Percentiles rank a stretch among this genome's conserved stretches.
phyloP scores from a whole-genome alignment of 75 land plant genomes.

The Selaginella tamariscina region DNA sequence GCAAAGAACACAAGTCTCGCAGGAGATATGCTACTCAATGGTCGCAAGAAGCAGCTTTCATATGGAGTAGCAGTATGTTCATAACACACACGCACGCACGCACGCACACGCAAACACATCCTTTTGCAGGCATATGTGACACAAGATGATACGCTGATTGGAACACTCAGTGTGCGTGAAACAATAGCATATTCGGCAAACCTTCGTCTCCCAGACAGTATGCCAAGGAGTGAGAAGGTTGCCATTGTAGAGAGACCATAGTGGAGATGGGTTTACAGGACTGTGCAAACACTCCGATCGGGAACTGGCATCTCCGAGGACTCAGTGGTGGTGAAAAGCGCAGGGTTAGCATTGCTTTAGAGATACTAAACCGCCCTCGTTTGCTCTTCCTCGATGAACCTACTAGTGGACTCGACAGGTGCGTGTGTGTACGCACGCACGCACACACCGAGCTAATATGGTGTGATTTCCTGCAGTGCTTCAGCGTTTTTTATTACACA shows the following conservation, averaged over 20 bases:
- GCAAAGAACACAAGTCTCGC: slow-evolving; percentile 18
- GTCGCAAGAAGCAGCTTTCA: slow-evolving; percentile 29
- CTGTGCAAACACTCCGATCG: slow-evolving; percentile 6
- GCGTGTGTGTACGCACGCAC: background rate
- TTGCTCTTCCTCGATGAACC: slow-evolving; percentile 21
- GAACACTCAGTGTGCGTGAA: slow-evolving; percentile 18
- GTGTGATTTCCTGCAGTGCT: slow-evolving; percentile 3
- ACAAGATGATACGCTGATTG: slow-evolving; percentile 16
- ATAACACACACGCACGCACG: background rate
- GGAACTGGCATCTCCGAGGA: slow-evolving; percentile 14
- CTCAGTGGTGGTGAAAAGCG: slow-evolving; percentile 19
- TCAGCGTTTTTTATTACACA: background rate
- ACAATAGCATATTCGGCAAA: slow-evolving; percentile 13
- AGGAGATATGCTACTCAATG: slow-evolving; percentile 43
- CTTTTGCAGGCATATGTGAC: slow-evolving; percentile 16
- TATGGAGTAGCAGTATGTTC: slow-evolving; percentile 37
- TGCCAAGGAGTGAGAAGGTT: slow-evolving; percentile 9
- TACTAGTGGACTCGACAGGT: slow-evolving; percentile 20
- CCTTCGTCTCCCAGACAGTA: slow-evolving; percentile 12
- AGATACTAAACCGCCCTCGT: slow-evolving; percentile 14
- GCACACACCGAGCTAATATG: background rate
- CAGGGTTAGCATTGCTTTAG: slow-evolving; percentile 19
- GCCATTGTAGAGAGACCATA: slow-evolving; percentile 14
- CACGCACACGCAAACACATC: background rate
- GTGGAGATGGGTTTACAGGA: slow-evolving; percentile 16